Percentiles rank a stretch among this genome's conserved stretches.
Evolutionary conservation across 257 asterid genomes (phyloP).

Genomic region (Eucommia ulmoides): DNA sequence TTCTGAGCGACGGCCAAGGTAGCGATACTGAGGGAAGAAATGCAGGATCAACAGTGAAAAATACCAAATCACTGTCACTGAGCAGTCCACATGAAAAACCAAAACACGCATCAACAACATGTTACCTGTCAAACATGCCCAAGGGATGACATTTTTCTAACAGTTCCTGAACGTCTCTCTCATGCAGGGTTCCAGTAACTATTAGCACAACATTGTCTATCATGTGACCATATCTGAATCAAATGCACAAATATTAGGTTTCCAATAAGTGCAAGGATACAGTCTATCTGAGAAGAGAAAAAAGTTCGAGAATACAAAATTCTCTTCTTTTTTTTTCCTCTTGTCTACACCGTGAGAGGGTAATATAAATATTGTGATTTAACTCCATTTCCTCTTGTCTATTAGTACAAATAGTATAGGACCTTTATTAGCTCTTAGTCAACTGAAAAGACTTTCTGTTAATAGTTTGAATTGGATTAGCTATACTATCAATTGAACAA

Average conservation of each 20-base stretch:
- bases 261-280: background rate
- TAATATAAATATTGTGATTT: background rate
- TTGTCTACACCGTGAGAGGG: background rate
- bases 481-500: too few relatives aligned
- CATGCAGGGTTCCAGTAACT: constrained; percentile 93
- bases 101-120: constrained; percentile 8
- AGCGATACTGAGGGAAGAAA: constrained; percentile 54
- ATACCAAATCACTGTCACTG: too few relatives aligned
- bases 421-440: background rate
- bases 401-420: background rate
- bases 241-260: constrained; percentile 9
- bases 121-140: constrained; percentile 98
- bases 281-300: too few relatives aligned
- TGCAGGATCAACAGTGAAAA: too few relatives aligned
- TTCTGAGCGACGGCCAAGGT: constrained; percentile 88
- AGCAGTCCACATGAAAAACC: too few relatives aligned
- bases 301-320: too few relatives aligned
- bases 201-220: constrained; percentile 87
- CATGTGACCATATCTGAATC: constrained; percentile 82
- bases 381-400: background rate
- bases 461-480: too few relatives aligned
- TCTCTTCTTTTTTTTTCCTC: background rate
- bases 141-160: constrained; percentile 92
- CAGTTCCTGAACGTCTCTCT: constrained; percentile 90
- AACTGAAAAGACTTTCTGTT: too few relatives aligned